Conservation (phyloP, 805 yeast genomes). For the Wickerhamomyces chambardii region DNA sequence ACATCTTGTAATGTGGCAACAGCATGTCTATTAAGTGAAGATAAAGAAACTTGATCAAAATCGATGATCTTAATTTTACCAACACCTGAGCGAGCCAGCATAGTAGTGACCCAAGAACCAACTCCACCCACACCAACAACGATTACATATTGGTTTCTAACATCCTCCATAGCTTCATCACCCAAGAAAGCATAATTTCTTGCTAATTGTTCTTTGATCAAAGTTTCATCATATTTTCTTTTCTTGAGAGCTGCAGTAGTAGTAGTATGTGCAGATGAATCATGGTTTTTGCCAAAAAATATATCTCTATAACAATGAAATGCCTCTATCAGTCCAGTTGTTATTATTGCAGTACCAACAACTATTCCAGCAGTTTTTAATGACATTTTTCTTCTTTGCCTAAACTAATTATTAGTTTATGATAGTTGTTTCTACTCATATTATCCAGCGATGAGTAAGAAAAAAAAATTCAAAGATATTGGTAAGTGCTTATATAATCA, state of each 20-base stretch:
- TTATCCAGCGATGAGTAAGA: no score
- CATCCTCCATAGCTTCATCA: conserved; percentile 68
- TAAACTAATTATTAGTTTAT: no score
- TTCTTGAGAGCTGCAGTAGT: neutral
- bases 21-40: conserved; percentile 90
- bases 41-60: conserved; percentile 91
- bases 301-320: conserved; percentile 15
- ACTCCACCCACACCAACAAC: conserved; percentile 97
- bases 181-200: conserved; percentile 90
- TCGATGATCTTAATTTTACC: conserved; percentile 74
- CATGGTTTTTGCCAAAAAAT: conserved; percentile 1
- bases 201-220: conserved; percentile 87
- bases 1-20: conserved; percentile 90
- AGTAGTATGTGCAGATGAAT: conserved; percentile 1
- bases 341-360: conserved; percentile 20
- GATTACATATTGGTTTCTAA: conserved; percentile 64
- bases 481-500: no score
- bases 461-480: no score
- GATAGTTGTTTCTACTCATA: no score
- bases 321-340: conserved; percentile 20
- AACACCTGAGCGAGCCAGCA: conserved; percentile 88
- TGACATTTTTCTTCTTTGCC: no score
- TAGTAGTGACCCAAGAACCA: conserved; percentile 92
- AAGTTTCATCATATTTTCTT: conserved; percentile 44
- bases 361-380: conserved; percentile 20